Conservation (phyloP, 2,329 filamentous ascomycete species). For the Nemania serpens region DNA sequence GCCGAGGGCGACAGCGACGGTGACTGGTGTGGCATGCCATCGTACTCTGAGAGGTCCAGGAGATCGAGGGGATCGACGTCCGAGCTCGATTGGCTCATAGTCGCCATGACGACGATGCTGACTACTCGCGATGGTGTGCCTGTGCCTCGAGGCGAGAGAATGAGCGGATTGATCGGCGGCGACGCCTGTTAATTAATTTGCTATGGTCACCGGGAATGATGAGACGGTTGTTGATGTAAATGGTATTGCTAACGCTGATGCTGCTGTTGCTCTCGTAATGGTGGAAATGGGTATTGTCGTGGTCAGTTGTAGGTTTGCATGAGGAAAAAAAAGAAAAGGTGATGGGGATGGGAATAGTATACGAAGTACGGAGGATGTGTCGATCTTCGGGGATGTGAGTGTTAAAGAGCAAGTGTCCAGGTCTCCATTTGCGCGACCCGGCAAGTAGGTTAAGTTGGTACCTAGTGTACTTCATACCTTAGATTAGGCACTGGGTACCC, state of each 20-base stretch:
- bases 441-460: not conserved
- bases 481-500: too few relatives aligned
- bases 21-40: conserved; percentile 63
- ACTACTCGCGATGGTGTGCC: not conserved
- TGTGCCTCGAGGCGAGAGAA: too few relatives aligned
- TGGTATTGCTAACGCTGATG: not conserved
- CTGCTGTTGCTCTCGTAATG: not conserved
- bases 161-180: too few relatives aligned
- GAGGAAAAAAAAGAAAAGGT: not conserved
- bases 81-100: conserved; percentile 34
- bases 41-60: conserved; percentile 67
- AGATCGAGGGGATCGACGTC: conserved; percentile 60
- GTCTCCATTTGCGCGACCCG: not conserved
- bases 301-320: not conserved
- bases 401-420: not conserved
- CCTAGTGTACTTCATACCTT: too few relatives aligned
- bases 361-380: not conserved
- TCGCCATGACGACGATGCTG: conserved; percentile 18
- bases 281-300: not conserved
- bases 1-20: conserved; percentile 62
- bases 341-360: not conserved
- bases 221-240: not conserved
- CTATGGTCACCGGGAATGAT: not conserved
- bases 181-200: too few relatives aligned
- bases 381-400: not conserved